phyloP scores from a whole-genome alignment of 768 basidiomycete species.

The Ephemerocybe angulata region DNA sequence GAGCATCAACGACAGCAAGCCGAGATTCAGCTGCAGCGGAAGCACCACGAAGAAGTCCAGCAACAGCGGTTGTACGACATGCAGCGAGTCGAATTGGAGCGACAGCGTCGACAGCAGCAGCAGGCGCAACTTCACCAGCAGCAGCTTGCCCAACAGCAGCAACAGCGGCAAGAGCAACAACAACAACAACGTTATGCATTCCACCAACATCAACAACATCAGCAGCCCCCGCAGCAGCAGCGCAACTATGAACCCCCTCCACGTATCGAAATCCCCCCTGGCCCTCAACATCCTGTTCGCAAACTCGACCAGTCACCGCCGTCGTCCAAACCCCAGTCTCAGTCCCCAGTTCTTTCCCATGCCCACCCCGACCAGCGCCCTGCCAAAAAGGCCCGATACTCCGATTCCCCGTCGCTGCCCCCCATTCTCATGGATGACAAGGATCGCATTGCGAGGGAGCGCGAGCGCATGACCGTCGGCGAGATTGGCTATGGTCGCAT shows the following conservation, averaged over 20 bases:
- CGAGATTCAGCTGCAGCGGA: slow-evolving; percentile 13
- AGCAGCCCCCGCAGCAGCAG: slow-evolving; percentile 6
- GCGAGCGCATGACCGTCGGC: slow-evolving; percentile 30
- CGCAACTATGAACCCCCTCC: slow-evolving; percentile 15
- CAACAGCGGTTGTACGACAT: slow-evolving; percentile 14
- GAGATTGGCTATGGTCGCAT: slow-evolving; percentile 31
- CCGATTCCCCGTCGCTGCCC: slow-evolving; percentile 33
- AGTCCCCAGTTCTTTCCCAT: slow-evolving; percentile 13
- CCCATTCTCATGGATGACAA: slow-evolving; percentile 19
- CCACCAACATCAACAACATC: slow-evolving; percentile 7
- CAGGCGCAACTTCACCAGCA: slow-evolving; percentile 22
- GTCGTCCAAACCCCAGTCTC: slow-evolving; percentile 14
- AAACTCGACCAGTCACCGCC: slow-evolving; percentile 16
- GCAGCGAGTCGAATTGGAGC: slow-evolving; percentile 18
- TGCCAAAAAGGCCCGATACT: slow-evolving; percentile 43
- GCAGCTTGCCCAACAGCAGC: slow-evolving; percentile 22
- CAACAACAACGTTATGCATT: slow-evolving; percentile 14
- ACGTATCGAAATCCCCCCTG: slow-evolving; percentile 18
- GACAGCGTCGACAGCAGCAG: slow-evolving; percentile 11
- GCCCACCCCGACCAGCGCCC: slow-evolving; percentile 24
- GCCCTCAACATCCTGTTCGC: slow-evolving; percentile 14
- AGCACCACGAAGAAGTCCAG: slow-evolving; percentile 15
- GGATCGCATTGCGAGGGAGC: slow-evolving; percentile 27
- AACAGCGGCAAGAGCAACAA: slow-evolving; percentile 21
- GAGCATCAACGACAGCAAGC: slow-evolving; percentile 8